Evolutionary conservation across 1,139 yeast genomes (phyloP).

Genomic region (Taphrina communis): DNA sequence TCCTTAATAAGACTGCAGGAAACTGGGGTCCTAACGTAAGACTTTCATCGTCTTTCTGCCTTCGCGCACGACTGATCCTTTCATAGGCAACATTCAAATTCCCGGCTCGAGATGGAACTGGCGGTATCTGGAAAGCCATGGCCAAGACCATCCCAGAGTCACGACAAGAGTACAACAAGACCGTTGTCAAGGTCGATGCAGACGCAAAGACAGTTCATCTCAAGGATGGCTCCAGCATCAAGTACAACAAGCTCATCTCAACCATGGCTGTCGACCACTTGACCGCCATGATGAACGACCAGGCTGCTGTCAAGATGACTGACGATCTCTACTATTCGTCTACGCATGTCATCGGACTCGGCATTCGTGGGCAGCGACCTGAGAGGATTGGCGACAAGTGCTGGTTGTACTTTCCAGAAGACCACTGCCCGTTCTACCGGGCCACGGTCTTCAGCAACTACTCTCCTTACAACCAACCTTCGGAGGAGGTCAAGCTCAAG

Average conservation of each 20-base stretch:
- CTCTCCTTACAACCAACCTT: slow-evolving; percentile 44
- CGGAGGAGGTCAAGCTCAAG: slow-evolving; percentile 39
- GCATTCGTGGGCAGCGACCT: slow-evolving; percentile 44
- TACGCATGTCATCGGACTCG: slow-evolving; percentile 45
- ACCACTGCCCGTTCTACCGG: slow-evolving; percentile 44
- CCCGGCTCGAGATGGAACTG: slow-evolving; percentile 44
- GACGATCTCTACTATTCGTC: slow-evolving; percentile 43
- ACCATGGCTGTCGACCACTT: slow-evolving; percentile 43
- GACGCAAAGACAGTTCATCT: slow-evolving; percentile 39
- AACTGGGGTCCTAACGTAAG: slow-evolving; percentile 44
- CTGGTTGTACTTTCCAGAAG: slow-evolving; percentile 45
- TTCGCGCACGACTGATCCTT: not conserved
- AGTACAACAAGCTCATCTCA: slow-evolving; percentile 42
- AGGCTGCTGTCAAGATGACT: slow-evolving; percentile 33
- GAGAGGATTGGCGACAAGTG: slow-evolving; percentile 44
- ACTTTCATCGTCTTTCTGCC: not conserved
- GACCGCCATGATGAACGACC: slow-evolving; percentile 28
- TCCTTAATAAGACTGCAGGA: slow-evolving; percentile 43
- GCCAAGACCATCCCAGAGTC: slow-evolving; percentile 42
- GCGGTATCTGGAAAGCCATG: slow-evolving; percentile 45
- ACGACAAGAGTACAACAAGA: slow-evolving; percentile 34
- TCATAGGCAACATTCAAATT: slow-evolving; percentile 43
- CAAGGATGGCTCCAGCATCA: slow-evolving; percentile 37
- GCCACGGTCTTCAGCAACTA: slow-evolving; percentile 44
- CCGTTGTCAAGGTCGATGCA: slow-evolving; percentile 42